Conservation (phyloP, 257 asterid species). For the Nicotiana sylvestris region DNA sequence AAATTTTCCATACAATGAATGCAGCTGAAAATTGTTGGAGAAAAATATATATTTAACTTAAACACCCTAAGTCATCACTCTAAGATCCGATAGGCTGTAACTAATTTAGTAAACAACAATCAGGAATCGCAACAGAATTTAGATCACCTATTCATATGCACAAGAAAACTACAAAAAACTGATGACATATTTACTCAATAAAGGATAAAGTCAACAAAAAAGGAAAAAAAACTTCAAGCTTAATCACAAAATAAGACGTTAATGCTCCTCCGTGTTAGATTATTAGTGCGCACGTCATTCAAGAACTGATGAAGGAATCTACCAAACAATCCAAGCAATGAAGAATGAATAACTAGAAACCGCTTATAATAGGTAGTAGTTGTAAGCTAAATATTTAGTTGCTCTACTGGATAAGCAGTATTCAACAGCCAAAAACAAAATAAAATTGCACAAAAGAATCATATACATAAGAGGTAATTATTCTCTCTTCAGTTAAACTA, state of each 20-base stretch:
- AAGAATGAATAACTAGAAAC: not conserved
- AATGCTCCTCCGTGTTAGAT: not conserved
- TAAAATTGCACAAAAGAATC: not conserved
- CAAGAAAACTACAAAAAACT: not conserved
- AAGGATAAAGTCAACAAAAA: too few relatives aligned
- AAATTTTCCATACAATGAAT: not conserved
- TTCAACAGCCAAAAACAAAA: not conserved
- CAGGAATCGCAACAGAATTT: not conserved
- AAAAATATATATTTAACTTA: not conserved
- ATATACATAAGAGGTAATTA: not conserved
- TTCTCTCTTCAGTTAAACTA: too few relatives aligned
- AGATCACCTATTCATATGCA: not conserved
- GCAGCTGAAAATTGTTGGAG: not conserved
- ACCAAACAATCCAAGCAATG: not conserved
- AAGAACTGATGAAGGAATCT: not conserved
- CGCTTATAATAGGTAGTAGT: not conserved
- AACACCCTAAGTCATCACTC: not conserved
- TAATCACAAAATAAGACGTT: not conserved
- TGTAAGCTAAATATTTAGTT: not conserved
- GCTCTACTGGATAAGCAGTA: not conserved
- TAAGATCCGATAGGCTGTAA: not conserved
- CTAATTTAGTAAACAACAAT: not conserved
- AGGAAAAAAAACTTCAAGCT: too few relatives aligned
- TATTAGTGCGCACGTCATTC: not conserved
- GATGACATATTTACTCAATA: too few relatives aligned